Evolutionary conservation across 208 protist species (phyloP), one percentile per base, ranked within the genome.

Genomic region (Wallacemonas sp.): DNA sequence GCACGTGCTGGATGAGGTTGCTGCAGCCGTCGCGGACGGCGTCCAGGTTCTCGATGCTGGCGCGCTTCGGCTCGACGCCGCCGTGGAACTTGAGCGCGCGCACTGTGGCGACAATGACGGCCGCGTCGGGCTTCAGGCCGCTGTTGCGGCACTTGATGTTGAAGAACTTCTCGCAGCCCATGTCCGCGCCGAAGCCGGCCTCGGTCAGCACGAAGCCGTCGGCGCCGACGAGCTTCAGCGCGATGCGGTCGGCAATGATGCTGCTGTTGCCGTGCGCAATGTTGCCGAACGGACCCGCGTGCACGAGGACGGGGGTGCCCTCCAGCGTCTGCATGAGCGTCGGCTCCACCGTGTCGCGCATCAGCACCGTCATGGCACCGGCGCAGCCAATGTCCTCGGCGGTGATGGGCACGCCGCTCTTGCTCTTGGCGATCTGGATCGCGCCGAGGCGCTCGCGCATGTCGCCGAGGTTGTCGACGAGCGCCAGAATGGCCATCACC

Each of bases 221-320:
- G 26, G 77, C n/a, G 23, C 97, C 97, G 41, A 87, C 98, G 1
- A 99, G 77, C 91, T 98, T 98, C 1, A 99, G 83, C 0, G 93
- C 98, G 70, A 97, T 94, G 59, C 82, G 78, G 74, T 99, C 98
- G 25, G 98, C 98, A 49, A 99, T 81, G 67, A 99, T 97, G 61
- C 92, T 98, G 52, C 87, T 98, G 83, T 99, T 99, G 48, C 98
- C 98, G 82, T 99, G 97, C 16, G 98, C 98, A 74, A 99, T 99
- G 75, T 99, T 99, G 59, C 98, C 98, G 66, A 99, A 99, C 11
- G 98, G 98, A 42, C 98, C 98, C 14, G 95, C 97, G 81, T 99
- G 98, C 31, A 99, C 98, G 20, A 99, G 87, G 50, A 97, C 92
- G 16, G 92, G 96, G 4, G 95, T 98, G 49, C 90, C 93, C 82